A percentile compares a stretch with the other conserved stretches of the same genome.
Conservation (phyloP, 1,284 basidiomycete species). For the Papiliotrema laurentii region DNA sequence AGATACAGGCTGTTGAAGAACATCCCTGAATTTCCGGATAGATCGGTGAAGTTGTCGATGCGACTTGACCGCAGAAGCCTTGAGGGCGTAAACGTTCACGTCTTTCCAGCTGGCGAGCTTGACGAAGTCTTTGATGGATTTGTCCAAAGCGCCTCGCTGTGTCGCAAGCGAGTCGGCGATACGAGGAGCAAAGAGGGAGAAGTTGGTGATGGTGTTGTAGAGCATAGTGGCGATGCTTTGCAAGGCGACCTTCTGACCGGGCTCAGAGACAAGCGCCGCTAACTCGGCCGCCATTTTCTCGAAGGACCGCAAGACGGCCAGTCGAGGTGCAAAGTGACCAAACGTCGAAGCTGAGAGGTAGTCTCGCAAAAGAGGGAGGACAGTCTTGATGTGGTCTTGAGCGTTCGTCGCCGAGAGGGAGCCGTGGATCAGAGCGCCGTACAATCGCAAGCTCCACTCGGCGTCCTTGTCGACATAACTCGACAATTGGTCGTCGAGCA, state of each 20-base stretch:
- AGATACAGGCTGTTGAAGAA: constrained; percentile 69
- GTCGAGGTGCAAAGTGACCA: constrained; percentile 72
- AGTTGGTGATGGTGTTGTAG: constrained; percentile 64
- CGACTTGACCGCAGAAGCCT: constrained; percentile 83
- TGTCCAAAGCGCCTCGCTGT: constrained; percentile 67
- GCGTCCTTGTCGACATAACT: constrained; percentile 62
- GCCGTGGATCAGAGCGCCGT: constrained; percentile 71
- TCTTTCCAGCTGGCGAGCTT: constrained; percentile 98
- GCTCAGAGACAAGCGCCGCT: constrained; percentile 27
- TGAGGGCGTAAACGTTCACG: constrained; percentile 89
- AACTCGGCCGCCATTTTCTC: constrained; percentile 47
- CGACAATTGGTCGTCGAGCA: constrained; percentile 68
- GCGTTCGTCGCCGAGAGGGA: constrained; percentile 53
- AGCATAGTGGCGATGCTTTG: constrained; percentile 61
- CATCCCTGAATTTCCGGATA: constrained; percentile 85
- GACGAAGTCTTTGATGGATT: constrained; percentile 78
- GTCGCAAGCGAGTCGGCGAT: constrained; percentile 56
- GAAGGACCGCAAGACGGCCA: constrained; percentile 69
- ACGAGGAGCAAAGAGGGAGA: constrained; percentile 58
- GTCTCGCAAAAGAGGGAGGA: constrained; percentile 75
- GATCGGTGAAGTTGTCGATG: constrained; percentile 90
- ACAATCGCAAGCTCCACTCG: constrained; percentile 90
- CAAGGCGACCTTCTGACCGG: constrained; percentile 19
- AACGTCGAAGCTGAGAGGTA: constrained; percentile 74
- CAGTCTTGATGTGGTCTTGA: constrained; percentile 53